Conservation (phyloP, 2,329 filamentous ascomycete species). For the Fusarium sp. region DNA sequence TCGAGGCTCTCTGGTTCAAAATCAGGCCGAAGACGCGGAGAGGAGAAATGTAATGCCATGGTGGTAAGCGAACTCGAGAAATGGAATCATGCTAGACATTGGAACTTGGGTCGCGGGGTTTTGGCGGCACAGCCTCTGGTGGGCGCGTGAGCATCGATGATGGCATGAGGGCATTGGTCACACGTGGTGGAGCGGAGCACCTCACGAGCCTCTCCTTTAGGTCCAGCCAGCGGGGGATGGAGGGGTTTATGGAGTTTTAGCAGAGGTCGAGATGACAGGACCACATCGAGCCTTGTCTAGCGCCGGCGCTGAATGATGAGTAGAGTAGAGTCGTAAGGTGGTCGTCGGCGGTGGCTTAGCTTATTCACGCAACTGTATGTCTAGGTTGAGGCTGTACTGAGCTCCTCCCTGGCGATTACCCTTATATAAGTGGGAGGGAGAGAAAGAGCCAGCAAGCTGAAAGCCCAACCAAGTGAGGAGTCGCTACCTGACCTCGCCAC, state of each 20-base stretch:
- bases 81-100: not conserved
- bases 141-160: constrained; percentile 22
- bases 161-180: constrained; percentile 25
- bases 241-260: constrained; percentile 6
- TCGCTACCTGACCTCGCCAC: not conserved
- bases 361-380: not conserved
- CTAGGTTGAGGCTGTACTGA: constrained; percentile 3
- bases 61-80: not conserved
- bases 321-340: not conserved
- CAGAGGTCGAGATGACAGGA: not conserved
- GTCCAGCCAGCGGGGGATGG: not conserved
- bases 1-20: not conserved
- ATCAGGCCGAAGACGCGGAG: not conserved
- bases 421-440: not conserved
- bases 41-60: not conserved
- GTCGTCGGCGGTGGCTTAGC: constrained; percentile 1
- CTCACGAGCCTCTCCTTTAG: constrained; percentile 15
- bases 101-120: not conserved
- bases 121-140: constrained; percentile 19
- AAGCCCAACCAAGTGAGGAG: not conserved
- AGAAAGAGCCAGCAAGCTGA: not conserved
- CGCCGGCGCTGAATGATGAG: not conserved
- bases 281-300: not conserved
- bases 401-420: not conserved
- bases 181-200: constrained; percentile 17